These are phyloP conservation scores for Carex scoparia DNA, from an alignment of 176 grass and related monocot species.

Conservation along the genomic window DNA sequence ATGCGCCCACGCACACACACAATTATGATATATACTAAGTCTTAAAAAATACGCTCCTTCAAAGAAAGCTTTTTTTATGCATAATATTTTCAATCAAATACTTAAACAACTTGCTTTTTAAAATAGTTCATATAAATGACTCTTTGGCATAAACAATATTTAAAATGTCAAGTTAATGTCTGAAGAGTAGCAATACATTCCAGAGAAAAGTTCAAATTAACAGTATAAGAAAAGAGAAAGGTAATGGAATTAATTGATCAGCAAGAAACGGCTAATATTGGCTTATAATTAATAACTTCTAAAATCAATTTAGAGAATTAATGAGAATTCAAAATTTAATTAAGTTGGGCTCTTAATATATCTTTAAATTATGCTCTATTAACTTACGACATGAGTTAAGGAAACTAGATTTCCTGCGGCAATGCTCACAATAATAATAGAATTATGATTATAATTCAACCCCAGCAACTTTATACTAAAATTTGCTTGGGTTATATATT, in stretches of 20 bases:
- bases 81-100: neutral
- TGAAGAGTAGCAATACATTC: neutral
- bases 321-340: conserved; percentile 23
- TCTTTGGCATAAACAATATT: neutral
- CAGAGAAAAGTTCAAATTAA: neutral
- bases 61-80: neutral
- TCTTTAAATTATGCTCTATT: conserved; percentile 8
- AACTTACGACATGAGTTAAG: conserved; percentile 23
- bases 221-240: neutral
- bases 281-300: conserved; percentile 5
- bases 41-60: neutral
- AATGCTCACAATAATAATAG: neutral
- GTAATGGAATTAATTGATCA: neutral
- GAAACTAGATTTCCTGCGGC: neutral
- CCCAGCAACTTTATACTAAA: neutral
- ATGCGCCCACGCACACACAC: too few relatives aligned
- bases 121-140: neutral
- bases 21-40: neutral
- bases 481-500: neutral
- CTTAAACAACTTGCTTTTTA: neutral
- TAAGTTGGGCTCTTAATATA: conserved; percentile 13
- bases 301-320: neutral
- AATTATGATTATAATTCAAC: neutral
- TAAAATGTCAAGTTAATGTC: neutral
- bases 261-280: neutral